Evolutionary conservation across 768 basidiomycete species (phyloP).

Genomic region (Lactarius sanguifluus): DNA sequence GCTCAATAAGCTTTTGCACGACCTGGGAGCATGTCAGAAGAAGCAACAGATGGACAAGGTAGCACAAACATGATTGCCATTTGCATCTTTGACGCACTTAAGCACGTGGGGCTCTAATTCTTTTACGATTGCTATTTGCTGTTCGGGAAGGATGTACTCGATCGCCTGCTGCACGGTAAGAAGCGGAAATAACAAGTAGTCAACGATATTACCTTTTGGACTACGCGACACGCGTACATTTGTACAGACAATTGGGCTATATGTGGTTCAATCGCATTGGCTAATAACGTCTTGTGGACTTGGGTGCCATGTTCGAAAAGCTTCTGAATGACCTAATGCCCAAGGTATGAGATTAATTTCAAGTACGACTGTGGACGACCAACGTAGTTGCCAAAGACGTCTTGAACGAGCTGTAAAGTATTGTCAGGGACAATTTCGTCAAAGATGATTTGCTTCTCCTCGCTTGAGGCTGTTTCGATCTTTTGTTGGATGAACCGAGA

Average conservation of each 20-base stretch:
- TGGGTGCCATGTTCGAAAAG: constrained; percentile 84
- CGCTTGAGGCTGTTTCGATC: constrained; percentile 70
- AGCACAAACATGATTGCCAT: constrained; percentile 87
- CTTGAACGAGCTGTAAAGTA: constrained; percentile 75
- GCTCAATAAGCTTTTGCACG: constrained; percentile 85
- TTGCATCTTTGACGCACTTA: constrained; percentile 84
- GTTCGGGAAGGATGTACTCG: constrained; percentile 74
- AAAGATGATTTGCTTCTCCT: constrained; percentile 78
- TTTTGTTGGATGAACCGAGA: constrained; percentile 96
- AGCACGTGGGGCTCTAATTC: constrained; percentile 81
- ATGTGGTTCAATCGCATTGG: constrained; percentile 72
- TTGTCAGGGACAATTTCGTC: constrained; percentile 83
- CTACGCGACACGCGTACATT: constrained; percentile 96
- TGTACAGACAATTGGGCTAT: constrained; percentile 77
- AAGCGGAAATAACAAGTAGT: constrained; percentile 14
- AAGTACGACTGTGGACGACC: constrained; percentile 33
- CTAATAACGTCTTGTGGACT: constrained; percentile 68
- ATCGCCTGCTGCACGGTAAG: constrained; percentile 58
- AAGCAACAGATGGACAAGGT: constrained; percentile 15
- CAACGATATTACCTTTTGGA: constrained; percentile 71
- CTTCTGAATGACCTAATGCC: constrained; percentile 82
- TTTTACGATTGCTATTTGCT: constrained; percentile 70
- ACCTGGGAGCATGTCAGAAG: constrained; percentile 47
- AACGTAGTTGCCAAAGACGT: constrained; percentile 97
- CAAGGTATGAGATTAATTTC: constrained; percentile 18